Base-by-base conservation (phyloP, 148 eudicot species). In the Camellia sinensis region DNA sequence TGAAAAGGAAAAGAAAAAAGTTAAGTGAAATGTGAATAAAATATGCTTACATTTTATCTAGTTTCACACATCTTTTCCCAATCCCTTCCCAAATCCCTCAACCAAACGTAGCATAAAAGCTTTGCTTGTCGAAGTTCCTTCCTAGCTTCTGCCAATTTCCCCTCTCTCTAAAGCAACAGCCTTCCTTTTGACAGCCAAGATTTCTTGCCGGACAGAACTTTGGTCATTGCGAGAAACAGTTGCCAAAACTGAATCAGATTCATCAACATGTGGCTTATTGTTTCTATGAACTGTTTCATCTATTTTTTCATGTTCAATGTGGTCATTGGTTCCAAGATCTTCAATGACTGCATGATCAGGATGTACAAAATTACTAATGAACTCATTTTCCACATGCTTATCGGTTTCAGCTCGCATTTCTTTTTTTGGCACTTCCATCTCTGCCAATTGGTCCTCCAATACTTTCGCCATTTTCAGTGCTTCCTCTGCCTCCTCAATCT, bases 101-200 rank as follows among this genome's bases (percentile, higher is more conserved):
- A n/a, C n/a, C n/a, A n/a, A n/a, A n/a, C n/a, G n/a, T n/a, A n/a
- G n/a, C n/a, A n/a, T 77, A 95, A 82, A 71, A 89, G 85, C 87
- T 95, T 95, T 41, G 97, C 97, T 85, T 85, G 87, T 82, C 89
- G 76, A 76, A 93, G 93, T 76, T 93, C 98, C 41, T 90, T 97
- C 83, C 89, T 89, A 21, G 97, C 98, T 87, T 95, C 98, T 10
- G 84, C 90, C 77, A 96, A 46, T 79, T 90, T 96, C 69, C 99
- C 98, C 69, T 92, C 97, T 85, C 90, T 89, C 85, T 93, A 93
- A 81, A 22, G 86, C 84, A 40, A 96, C 77, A 15, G 99, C 99
- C 80, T 83, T 91, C 83, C 89, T 91, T 67, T 93, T 96, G 69
- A 88, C 93, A 72, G 84, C 81, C 65, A 93, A 85, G 73, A 96